These are phyloP conservation scores for Nepenthes alata DNA, from an alignment of 179 eudicot genomes.

Conservation along the genomic window DNA sequence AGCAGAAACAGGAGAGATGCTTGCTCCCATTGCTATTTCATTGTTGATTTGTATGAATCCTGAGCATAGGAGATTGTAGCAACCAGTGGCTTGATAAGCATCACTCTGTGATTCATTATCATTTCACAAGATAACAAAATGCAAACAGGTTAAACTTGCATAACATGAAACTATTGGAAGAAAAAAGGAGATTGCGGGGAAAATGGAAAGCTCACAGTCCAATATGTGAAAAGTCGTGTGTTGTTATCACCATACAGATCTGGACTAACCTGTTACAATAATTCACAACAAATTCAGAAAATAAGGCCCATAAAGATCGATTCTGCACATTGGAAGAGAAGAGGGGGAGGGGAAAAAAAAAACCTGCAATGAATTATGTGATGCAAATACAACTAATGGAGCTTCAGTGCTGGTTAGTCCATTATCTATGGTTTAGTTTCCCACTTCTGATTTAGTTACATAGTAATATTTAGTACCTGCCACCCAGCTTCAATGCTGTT, in stretches of 20 bases:
- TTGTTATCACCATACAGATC: conserved; percentile 98
- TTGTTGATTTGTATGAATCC: conserved; percentile 96
- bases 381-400: no score
- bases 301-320: no score
- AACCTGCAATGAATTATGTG: no score
- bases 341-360: neutral
- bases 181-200: neutral
- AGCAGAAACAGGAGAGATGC: conserved; percentile 94
- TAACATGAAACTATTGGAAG: neutral
- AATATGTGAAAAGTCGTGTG: conserved; percentile 93
- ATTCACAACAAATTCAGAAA: neutral
- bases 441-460: no score
- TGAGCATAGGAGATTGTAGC: conserved; percentile 94
- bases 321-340: no score
- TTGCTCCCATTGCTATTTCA: conserved; percentile 97
- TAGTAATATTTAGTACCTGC: conserved; percentile 39
- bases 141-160: no score
- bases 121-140: no score
- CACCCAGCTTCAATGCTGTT: conserved; percentile 99
- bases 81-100: conserved; percentile 99
- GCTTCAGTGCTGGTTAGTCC: neutral
- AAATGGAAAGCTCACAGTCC: conserved; percentile 64
- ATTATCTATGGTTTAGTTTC: no score
- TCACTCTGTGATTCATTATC: conserved; percentile 48
- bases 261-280: conserved; percentile 73